These are phyloP conservation scores for Orobanche coerulescens DNA, from an alignment of 257 asterid species.

Conservation along the genomic window DNA sequence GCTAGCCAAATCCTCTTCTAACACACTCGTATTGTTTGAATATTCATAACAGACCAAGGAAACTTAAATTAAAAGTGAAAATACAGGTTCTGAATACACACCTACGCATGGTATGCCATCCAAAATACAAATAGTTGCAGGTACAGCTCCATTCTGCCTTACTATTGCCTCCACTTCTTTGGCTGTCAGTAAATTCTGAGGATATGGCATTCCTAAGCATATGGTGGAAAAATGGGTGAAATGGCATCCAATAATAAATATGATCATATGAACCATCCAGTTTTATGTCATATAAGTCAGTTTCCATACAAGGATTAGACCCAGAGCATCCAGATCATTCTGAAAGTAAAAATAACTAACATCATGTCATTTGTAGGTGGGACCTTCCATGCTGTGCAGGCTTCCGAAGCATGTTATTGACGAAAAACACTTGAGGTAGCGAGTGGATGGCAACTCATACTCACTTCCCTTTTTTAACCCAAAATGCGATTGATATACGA, in stretches of 20 bases:
- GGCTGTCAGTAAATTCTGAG: slow-evolving; percentile 82
- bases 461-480: no score
- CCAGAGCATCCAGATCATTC: not conserved
- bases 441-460: no score
- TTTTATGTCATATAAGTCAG: not conserved
- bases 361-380: not conserved
- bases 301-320: not conserved
- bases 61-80: slow-evolving; percentile 9
- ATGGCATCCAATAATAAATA: not conserved
- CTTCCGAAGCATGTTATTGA: not conserved
- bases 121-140: slow-evolving; percentile 90
- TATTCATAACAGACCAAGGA: slow-evolving; percentile 9
- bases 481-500: no score
- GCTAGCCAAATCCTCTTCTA: not conserved
- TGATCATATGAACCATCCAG: not conserved
- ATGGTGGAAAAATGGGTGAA: slow-evolving; percentile 1
- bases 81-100: slow-evolving; percentile 21
- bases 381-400: not conserved
- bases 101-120: slow-evolving; percentile 81
- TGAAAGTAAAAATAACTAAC: not conserved
- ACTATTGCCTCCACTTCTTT: slow-evolving; percentile 72
- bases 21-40: not conserved
- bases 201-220: slow-evolving; percentile 88
- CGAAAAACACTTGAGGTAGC: no score
- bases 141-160: slow-evolving; percentile 71